Evolutionary conservation across 176 grass and related monocot species (phyloP), one percentile per base, ranked within the genome.

Genomic region (Canna indica): DNA sequence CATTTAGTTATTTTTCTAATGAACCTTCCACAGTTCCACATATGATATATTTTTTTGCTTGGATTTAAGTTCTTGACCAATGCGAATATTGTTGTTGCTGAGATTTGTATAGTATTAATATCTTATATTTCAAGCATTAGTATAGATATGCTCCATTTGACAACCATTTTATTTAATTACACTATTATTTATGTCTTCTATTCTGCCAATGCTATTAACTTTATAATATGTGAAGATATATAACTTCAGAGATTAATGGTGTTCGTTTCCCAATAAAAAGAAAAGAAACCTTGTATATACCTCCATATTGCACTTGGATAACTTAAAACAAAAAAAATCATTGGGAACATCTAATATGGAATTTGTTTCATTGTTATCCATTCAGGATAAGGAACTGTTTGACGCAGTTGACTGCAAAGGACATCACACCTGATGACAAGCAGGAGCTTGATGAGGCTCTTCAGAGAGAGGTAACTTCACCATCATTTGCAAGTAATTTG

Each of bases 341-440:
- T 38, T 54, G 50, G 50, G 50, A 54, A 16, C 50, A 17, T 34
- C 4, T 17, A 14, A 33, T 17, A 18, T 63, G 10, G 3, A 16
- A 61, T 61, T 63, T 60, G 12, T 50, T 70, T 34, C 47, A 50
- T 3, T 81, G 63, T 36, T 70, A 64, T 47, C 47, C 41, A 84
- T 52, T 85, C 73, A 96, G 91, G 81, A 88, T 96, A 86, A 84
- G 88, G 68, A 82, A 84, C 56, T 96, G 85, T 68, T 84, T 96
- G 71, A 74, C 81, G 10, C 70, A 82, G 54, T 75, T 96, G 42
- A 84, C 81, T 86, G 91, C 84, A 24, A 91, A 96, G 70, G 85
- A 96, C 64, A 86, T 96, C 32, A 96, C 91, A 84, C 85, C 88
- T 75, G 87, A 96, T 88, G 91, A 95, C 82, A 95, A 90, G 69